Conservation (phyloP, 495 filamentous ascomycete species). For the Cladorrhinum samala region DNA sequence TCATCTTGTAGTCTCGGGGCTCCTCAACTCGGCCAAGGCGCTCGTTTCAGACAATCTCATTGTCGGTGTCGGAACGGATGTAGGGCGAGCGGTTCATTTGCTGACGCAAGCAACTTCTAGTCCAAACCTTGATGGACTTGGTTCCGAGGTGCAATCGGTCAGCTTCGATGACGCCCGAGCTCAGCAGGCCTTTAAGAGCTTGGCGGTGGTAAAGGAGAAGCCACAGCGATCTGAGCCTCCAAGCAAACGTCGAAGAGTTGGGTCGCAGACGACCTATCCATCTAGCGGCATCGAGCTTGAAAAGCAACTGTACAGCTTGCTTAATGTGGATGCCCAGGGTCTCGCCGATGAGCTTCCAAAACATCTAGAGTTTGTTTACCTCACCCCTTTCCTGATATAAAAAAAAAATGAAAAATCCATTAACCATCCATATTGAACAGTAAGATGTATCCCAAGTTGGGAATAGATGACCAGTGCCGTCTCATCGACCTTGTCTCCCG, state of each 20-base stretch:
- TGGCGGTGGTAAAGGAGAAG: conserved; percentile 9
- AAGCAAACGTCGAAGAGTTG: conserved; percentile 30
- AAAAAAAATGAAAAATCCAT: too few species aligned
- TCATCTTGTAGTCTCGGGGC: conserved; percentile 28
- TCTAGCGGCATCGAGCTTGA: conserved; percentile 8
- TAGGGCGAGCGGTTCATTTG: conserved; percentile 29
- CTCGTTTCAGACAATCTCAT: conserved; percentile 18
- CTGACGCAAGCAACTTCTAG: conserved; percentile 21
- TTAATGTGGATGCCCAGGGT: conserved; percentile 12
- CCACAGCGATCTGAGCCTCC: conserved; percentile 17
- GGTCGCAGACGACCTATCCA: conserved; percentile 2
- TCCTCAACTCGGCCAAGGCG: conserved; percentile 24
- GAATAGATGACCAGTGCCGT: conserved; percentile 25
- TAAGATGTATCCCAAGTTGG: conserved; percentile 20
- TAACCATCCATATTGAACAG: too few species aligned
- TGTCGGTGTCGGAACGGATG: conserved; percentile 11
- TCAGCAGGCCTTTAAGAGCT: conserved; percentile 18
- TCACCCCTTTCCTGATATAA: too few species aligned
- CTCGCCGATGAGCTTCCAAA: conserved; percentile 14
- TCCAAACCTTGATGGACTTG: conserved; percentile 6
- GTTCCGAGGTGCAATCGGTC: conserved; percentile 9
- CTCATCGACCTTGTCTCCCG: conserved; percentile 31
- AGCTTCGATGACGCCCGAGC: conserved; percentile 27
- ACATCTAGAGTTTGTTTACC: conserved; percentile 28
- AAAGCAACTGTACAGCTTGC: conserved; percentile 17